Evolutionary conservation across 2,329 filamentous ascomycete species (phyloP).

Genomic region (Fusarium sp.): DNA sequence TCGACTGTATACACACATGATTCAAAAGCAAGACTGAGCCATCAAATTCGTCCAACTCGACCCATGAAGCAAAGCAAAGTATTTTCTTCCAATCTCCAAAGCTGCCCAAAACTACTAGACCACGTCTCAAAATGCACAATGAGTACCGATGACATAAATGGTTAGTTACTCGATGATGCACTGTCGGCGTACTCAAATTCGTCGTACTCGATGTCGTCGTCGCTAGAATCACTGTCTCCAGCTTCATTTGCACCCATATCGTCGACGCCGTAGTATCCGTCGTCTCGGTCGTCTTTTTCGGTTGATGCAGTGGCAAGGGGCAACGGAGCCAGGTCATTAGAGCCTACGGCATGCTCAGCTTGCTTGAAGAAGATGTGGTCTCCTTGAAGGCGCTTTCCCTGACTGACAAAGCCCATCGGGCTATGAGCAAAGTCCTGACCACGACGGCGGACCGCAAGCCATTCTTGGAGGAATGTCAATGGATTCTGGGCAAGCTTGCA

Average conservation of each 20-base stretch:
- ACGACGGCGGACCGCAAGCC: slow-evolving; percentile 66
- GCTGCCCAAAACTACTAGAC: not conserved
- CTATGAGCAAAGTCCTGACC: slow-evolving; percentile 70
- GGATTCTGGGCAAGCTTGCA: slow-evolving; percentile 49
- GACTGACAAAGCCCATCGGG: slow-evolving; percentile 69
- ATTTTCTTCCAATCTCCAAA: not conserved
- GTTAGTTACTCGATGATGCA: slow-evolving; percentile 7
- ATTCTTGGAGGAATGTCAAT: slow-evolving; percentile 66
- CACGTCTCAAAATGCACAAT: not conserved
- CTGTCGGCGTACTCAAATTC: slow-evolving; percentile 44
- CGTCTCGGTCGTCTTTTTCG: slow-evolving; percentile 14
- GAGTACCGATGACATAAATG: not conserved
- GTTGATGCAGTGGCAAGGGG: slow-evolving; percentile 2
- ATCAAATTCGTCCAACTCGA: not conserved
- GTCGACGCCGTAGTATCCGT: slow-evolving; percentile 45
- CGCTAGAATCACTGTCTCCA: slow-evolving; percentile 34
- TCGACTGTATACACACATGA: not conserved
- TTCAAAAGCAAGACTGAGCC: not conserved
- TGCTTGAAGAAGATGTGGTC: slow-evolving; percentile 66
- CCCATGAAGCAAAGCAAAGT: not conserved
- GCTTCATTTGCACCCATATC: slow-evolving; percentile 48
- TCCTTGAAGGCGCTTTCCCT: slow-evolving; percentile 62
- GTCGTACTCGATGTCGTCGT: slow-evolving; percentile 45
- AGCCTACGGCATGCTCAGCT: not conserved
- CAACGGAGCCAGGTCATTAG: slow-evolving; percentile 18